Base-by-base conservation (phyloP, 164 flowering plant genomes). In the Berberis thunbergii region DNA sequence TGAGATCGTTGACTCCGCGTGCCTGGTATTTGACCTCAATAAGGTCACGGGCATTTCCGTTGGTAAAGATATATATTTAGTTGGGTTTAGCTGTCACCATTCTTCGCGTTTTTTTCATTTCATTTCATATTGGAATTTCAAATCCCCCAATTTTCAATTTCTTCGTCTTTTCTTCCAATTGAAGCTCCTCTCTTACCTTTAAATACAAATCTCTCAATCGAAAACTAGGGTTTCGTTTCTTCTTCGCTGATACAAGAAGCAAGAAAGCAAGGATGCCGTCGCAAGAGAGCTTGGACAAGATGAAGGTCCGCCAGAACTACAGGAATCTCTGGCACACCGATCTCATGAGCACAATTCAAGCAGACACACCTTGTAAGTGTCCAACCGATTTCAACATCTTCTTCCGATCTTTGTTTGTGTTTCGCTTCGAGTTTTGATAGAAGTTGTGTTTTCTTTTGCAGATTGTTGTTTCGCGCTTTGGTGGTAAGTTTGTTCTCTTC, bases 251-350 rank as follows among this genome's bases (percentile, higher is more conserved):
- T 26, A 26, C 26, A 26, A 26, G 26, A 26, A 43, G 71, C 57
- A 9, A 60, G 43, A 57, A 73, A 45, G 3, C 70, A 76, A 52
- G 3, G 43, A 74, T 61, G 88, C 77, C 84, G 76, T 76, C 83
- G 54, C 84, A 84, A 67, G 76, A 42, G 61, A 48, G 72, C 38
- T 1, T 84, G 66, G 87, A 86, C 26, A 84, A 89, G 87, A 79
- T 87, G 95, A 75, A 86, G 79, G 66, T 59, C 42, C 95, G 98
- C 4, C 86, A 92, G 81, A 75, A 77, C 66, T 89, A 79, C 70
- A 79, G 83, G 49, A 87, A 92, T 76, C 70, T 87, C 53, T 92
- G 98, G 98, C 98, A 87, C 74, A 78, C 88, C 10, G 88, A 89
- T 81, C 93, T 92, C 65, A 69, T 76, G 73, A 38, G 75, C 72